A percentile compares a stretch with the other conserved stretches of the same genome.
Evolutionary conservation across 371 early-diverging fungal genomes (phyloP).

Genomic region (Conidiobolus incongruus): DNA sequence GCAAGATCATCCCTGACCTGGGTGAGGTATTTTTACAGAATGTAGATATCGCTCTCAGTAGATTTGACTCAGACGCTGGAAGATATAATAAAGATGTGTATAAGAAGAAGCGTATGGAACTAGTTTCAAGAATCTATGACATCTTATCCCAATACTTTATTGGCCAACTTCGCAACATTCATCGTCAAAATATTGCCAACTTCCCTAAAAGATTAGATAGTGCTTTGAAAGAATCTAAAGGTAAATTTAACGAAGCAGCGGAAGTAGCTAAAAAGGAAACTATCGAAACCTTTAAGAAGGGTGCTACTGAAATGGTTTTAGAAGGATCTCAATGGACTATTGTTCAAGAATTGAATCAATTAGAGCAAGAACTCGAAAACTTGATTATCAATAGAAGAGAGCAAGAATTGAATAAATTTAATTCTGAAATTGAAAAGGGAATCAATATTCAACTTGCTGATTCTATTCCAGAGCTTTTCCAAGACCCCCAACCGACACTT

Average conservation of each 20-base stretch:
- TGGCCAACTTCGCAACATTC: slow-evolving; percentile 68
- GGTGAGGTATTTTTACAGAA: slow-evolving; percentile 39
- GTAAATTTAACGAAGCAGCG: slow-evolving; percentile 29
- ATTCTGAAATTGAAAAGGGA: too few species aligned
- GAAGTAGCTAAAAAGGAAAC: slow-evolving; percentile 16
- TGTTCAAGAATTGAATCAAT: slow-evolving; percentile 29
- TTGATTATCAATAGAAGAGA: slow-evolving; percentile 33
- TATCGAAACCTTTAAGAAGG: slow-evolving; percentile 12
- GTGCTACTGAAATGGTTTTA: slow-evolving; percentile 15
- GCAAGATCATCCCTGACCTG: slow-evolving; percentile 46
- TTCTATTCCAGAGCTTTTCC: slow-evolving; percentile 30
- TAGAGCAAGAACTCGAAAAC: slow-evolving; percentile 38
- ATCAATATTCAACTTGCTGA: slow-evolving; percentile 39
- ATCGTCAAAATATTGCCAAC: slow-evolving; percentile 31
- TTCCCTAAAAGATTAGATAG: slow-evolving; percentile 20
- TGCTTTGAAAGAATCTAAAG: slow-evolving; percentile 16
- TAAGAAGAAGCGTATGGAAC: slow-evolving; percentile 56
- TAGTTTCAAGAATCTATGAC: slow-evolving; percentile 47
- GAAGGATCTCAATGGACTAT: slow-evolving; percentile 58
- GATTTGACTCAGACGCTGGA: slow-evolving; percentile 74
- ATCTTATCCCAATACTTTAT: slow-evolving; percentile 54
- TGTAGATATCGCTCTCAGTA: slow-evolving; percentile 27
- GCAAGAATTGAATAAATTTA: slow-evolving; percentile 61
- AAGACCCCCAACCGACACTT: slow-evolving; percentile 32
- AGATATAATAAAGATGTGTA: slow-evolving; percentile 83